Evolutionary conservation across 306 rosid species (phyloP).

Genomic region (Herpetospermum pedunculosum): DNA sequence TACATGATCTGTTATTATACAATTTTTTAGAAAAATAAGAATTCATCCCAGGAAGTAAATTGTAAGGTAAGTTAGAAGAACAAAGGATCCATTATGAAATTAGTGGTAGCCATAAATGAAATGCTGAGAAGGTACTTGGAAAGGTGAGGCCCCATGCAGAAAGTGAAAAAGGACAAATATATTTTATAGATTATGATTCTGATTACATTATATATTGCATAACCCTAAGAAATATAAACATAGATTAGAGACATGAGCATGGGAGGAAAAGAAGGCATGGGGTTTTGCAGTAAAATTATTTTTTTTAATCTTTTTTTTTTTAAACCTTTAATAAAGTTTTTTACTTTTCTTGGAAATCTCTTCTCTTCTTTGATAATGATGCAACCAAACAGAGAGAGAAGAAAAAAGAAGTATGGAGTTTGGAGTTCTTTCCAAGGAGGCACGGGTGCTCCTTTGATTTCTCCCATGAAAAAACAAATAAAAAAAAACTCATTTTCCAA

Average conservation of each 20-base stretch:
- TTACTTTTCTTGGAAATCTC: constrained; percentile 60
- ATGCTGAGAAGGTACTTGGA: too few relatives aligned
- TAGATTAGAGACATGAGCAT: constrained; percentile 15
- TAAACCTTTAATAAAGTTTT: constrained; percentile 39
- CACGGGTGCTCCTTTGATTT: constrained; percentile 97
- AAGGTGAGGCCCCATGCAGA: background rate
- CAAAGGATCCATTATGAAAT: too few relatives aligned
- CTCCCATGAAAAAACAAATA: constrained; percentile 41
- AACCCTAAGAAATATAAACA: background rate
- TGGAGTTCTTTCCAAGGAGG: constrained; percentile 51
- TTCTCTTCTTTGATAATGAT: constrained; percentile 17
- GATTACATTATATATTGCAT: too few relatives aligned
- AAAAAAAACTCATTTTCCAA: constrained; percentile 12
- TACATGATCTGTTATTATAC: too few relatives aligned
- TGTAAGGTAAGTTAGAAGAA: too few relatives aligned
- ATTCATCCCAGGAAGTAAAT: too few relatives aligned
- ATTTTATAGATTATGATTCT: background rate
- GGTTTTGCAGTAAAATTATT: constrained; percentile 4
- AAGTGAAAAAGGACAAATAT: constrained; percentile 15
- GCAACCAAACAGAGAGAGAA: constrained; percentile 1
- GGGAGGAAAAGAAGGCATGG: constrained; percentile 23
- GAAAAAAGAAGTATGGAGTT: background rate
- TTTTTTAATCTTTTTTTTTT: constrained; percentile 15
- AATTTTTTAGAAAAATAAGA: too few relatives aligned
- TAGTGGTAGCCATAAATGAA: too few relatives aligned